Percentiles rank a stretch among this genome's conserved stretches.
Conservation (phyloP, 1,139 yeast species). For the Zygosaccharomyces sapae region DNA sequence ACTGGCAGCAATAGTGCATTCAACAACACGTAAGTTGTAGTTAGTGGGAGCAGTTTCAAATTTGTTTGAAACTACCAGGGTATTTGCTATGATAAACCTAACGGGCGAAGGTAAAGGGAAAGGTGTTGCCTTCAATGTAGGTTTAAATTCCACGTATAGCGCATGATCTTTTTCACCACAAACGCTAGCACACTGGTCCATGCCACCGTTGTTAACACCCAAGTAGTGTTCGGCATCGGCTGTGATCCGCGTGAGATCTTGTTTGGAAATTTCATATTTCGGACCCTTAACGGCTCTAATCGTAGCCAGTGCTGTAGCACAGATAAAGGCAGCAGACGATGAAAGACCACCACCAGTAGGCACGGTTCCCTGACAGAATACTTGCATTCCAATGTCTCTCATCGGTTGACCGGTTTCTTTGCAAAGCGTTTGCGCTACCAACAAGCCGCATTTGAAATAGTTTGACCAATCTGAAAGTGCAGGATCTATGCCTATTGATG, state of each 20-base stretch:
- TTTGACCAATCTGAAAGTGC: constrained; percentile 56
- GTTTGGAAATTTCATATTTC: constrained; percentile 41
- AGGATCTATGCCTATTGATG: constrained; percentile 48
- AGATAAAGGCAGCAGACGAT: constrained; percentile 71
- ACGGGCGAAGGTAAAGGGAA: constrained; percentile 52
- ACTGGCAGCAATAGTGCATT: constrained; percentile 61
- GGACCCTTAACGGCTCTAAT: constrained; percentile 51
- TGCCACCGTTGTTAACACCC: constrained; percentile 74
- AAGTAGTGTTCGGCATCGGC: constrained; percentile 68
- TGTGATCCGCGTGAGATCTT: constrained; percentile 56
- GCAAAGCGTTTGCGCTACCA: constrained; percentile 55
- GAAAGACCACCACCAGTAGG: constrained; percentile 74
- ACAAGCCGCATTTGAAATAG: constrained; percentile 63
- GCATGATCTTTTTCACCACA: constrained; percentile 63
- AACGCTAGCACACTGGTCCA: constrained; percentile 74
- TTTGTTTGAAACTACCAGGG: constrained; percentile 60
- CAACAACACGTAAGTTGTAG: constrained; percentile 68
- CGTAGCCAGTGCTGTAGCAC: constrained; percentile 58
- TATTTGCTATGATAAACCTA: constrained; percentile 59
- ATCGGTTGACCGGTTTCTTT: constrained; percentile 32
- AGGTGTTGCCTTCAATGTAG: constrained; percentile 54
- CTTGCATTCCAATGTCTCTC: constrained; percentile 44
- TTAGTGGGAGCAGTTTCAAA: constrained; percentile 66
- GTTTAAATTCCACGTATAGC: constrained; percentile 58
- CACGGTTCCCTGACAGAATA: constrained; percentile 60